Evolutionary conservation across 306 rosid species (phyloP).

Genomic region (Spatholobus suberectus): DNA sequence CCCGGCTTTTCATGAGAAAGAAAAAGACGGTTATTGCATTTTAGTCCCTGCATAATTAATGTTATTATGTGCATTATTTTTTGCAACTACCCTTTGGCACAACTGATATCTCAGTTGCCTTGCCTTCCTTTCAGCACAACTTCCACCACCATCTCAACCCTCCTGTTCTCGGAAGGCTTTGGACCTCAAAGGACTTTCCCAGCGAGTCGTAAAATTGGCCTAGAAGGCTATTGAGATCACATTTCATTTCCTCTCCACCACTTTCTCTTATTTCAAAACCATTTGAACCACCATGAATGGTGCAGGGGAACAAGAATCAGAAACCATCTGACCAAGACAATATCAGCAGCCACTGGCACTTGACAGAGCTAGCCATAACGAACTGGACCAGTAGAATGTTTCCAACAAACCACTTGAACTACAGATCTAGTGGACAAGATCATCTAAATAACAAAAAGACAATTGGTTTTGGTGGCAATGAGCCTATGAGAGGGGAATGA

Average conservation of each 20-base stretch:
- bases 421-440: neutral
- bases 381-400: neutral
- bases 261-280: neutral
- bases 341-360: neutral
- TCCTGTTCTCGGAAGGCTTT: too few species aligned
- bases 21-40: neutral
- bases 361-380: neutral
- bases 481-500: neutral
- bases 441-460: neutral
- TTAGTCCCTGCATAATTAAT: neutral
- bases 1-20: too few species aligned
- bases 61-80: neutral
- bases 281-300: neutral
- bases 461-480: neutral
- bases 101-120: neutral
- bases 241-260: neutral
- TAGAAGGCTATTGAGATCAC: too few species aligned
- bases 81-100: neutral
- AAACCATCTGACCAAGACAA: neutral
- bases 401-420: neutral
- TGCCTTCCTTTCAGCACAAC: too few species aligned
- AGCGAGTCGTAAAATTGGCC: too few species aligned
- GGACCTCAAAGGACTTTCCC: neutral
- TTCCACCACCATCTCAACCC: too few species aligned
- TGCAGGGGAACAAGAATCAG: neutral